Percentiles rank a stretch among this genome's conserved stretches.
These are phyloP conservation scores for Blastobotrys elegans DNA, from an alignment of 1,139 yeast species.

Conservation along the genomic window DNA sequence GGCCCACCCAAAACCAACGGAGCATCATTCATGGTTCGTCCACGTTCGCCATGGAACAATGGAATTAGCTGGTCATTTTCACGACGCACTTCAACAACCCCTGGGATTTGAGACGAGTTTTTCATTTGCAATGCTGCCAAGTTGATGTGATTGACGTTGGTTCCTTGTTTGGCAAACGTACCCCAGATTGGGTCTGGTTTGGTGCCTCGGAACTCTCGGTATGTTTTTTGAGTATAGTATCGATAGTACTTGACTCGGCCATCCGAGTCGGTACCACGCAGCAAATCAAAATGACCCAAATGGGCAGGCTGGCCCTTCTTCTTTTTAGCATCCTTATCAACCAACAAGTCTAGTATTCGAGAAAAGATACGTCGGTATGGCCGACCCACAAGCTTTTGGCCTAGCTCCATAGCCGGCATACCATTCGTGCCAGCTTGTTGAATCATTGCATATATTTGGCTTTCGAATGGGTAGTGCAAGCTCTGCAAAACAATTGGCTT, in stretches of 20 bases:
- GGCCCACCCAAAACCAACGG: conserved; percentile 5
- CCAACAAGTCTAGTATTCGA: conserved; percentile 45
- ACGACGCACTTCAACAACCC: conserved; percentile 21
- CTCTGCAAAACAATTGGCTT: conserved; percentile 36
- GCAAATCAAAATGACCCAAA: conserved; percentile 41
- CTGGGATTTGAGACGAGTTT: conserved; percentile 23
- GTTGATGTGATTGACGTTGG: conserved; percentile 11
- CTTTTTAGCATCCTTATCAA: conserved; percentile 32
- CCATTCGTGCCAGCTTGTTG: conserved; percentile 43
- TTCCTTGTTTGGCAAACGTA: neutral
- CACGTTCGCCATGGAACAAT: conserved; percentile 24
- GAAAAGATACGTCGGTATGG: conserved; percentile 47
- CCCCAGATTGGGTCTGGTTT: conserved; percentile 11
- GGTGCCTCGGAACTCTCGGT: conserved; percentile 20
- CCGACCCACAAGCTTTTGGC: conserved; percentile 48
- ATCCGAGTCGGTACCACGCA: conserved; percentile 64
- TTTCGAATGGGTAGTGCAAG: conserved; percentile 54
- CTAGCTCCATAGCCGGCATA: conserved; percentile 51
- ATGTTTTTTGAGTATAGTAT: conserved; percentile 49
- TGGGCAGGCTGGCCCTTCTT: conserved; percentile 26
- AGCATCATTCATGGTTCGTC: neutral
- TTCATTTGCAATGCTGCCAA: conserved; percentile 24
- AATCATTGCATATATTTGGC: conserved; percentile 54
- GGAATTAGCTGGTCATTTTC: conserved; percentile 20
- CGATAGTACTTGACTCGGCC: conserved; percentile 72